Base-by-base conservation (phyloP, 208 protist species). In the Leishmania tropica region DNA sequence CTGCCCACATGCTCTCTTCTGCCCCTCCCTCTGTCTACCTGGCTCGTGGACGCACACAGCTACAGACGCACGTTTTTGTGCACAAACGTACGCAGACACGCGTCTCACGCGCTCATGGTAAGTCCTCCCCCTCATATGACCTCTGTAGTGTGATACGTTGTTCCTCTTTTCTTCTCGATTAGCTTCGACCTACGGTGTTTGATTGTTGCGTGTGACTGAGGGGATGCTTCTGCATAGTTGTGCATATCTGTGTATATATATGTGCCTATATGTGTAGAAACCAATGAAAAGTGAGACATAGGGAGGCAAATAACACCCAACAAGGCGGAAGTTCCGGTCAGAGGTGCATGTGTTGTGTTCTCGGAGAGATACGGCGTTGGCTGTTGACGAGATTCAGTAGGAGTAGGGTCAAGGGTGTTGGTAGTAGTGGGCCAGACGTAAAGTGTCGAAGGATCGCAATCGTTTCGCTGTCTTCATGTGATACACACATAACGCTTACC, bases 101-200 rank as follows among this genome's bases (percentile, higher is more conserved):
- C 4, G 31, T 68, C 62, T 54, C 70, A 74, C 19, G 10, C 24
- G 17, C 31, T 74, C 28, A 74, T 31, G 70, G 24, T 31, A 11
- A 53, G 42, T 51, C 10, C 70, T 37, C 35, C 28, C 51, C 42
- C 48, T 75, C 45, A 31, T 75, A 19, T 74, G 35, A 51, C 40
- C 67, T 35, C 51, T 60, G 17, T 67, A 3, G 11, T 58, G n/a
- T 75, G 24, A 62, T 17, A 28, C 56, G 70, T 80, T 60, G 11
- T 70, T 19, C 60, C 3, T 75, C 35, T 48, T 76, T 58, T 54
- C 19, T 60, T 53, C 45, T 81, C 15, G 28, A 1, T 54, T 54
- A 40, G 24, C 76, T 47, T 78, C 74, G 8, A 35, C 80, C 24
- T 17, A 78, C 73, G 40, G 47, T 73, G 45, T 40, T 75, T 48